These are phyloP conservation scores for Xylaria arbuscula DNA, from an alignment of 2,329 filamentous ascomycete species.

Conservation along the genomic window DNA sequence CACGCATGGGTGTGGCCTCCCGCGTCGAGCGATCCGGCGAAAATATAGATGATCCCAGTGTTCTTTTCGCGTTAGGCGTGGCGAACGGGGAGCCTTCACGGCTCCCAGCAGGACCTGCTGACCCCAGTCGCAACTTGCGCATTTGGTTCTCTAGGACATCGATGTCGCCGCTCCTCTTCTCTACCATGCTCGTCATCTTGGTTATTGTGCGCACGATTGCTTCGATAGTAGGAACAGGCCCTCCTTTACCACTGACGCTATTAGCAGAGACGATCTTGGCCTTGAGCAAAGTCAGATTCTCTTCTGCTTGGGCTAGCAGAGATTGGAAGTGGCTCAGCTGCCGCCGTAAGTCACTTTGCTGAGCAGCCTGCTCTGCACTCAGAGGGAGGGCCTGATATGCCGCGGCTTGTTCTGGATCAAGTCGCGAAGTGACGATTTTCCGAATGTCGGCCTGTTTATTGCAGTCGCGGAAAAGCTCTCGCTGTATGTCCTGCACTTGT, in stretches of 20 bases:
- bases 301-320: constrained; percentile 81
- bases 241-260: constrained; percentile 59
- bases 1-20: constrained; percentile 52
- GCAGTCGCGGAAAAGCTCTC: constrained; percentile 77
- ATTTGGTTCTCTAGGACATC: constrained; percentile 91
- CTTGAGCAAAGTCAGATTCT: constrained; percentile 80
- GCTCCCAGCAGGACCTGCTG: constrained; percentile 57
- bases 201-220: constrained; percentile 90
- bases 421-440: constrained; percentile 75
- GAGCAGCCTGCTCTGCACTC: constrained; percentile 83
- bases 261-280: constrained; percentile 76
- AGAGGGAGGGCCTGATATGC: constrained; percentile 76
- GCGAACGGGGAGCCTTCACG: constrained; percentile 56
- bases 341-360: constrained; percentile 84
- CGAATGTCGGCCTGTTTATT: constrained; percentile 82
- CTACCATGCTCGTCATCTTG: constrained; percentile 92
- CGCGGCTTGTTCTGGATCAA: constrained; percentile 75
- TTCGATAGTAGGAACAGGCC: constrained; percentile 79
- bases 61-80: constrained; percentile 51
- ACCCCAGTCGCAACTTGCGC: constrained; percentile 72
- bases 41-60: constrained; percentile 45
- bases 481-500: constrained; percentile 73
- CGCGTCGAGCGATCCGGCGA: constrained; percentile 55
- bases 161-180: constrained; percentile 90
- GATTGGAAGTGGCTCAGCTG: constrained; percentile 80